Evolutionary conservation across 2,329 filamentous ascomycete species (phyloP).

Genomic region (Didymella keratinophila): DNA sequence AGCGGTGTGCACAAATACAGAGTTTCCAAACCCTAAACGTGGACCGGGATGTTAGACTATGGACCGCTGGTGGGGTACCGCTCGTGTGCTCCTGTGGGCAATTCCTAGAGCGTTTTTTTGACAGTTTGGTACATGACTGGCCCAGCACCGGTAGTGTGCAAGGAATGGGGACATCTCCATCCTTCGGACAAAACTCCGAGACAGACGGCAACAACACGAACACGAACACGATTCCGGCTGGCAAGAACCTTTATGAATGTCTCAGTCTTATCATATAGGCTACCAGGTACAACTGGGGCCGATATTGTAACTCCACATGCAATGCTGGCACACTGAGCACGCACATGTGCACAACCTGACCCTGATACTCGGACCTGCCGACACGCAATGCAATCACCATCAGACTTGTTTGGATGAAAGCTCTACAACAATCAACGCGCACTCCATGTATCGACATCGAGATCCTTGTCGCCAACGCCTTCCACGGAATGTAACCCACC

Average conservation of each 20-base stretch:
- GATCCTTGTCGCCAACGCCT: neutral
- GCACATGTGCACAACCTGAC: neutral
- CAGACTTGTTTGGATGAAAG: neutral
- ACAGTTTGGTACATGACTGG: neutral
- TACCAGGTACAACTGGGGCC: conserved; percentile 1
- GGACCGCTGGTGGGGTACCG: neutral
- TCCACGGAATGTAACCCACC: neutral
- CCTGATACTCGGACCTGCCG: neutral
- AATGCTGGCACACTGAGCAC: neutral
- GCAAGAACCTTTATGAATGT: neutral
- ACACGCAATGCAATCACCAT: neutral
- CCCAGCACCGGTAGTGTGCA: conserved; percentile 7
- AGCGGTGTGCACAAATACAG: conserved; percentile 5
- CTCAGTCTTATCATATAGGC: neutral
- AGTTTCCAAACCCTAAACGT: neutral
- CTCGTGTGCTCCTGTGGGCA: neutral
- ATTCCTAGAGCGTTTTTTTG: neutral
- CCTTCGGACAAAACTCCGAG: neutral
- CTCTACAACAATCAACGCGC: neutral
- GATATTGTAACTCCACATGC: neutral
- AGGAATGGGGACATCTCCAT: neutral
- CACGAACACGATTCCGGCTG: neutral
- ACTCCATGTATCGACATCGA: neutral
- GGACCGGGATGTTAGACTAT: neutral
- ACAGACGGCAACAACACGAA: neutral